Evolutionary conservation across 1,284 basidiomycete species (phyloP).

Genomic region (Inonotus obliquus): DNA sequence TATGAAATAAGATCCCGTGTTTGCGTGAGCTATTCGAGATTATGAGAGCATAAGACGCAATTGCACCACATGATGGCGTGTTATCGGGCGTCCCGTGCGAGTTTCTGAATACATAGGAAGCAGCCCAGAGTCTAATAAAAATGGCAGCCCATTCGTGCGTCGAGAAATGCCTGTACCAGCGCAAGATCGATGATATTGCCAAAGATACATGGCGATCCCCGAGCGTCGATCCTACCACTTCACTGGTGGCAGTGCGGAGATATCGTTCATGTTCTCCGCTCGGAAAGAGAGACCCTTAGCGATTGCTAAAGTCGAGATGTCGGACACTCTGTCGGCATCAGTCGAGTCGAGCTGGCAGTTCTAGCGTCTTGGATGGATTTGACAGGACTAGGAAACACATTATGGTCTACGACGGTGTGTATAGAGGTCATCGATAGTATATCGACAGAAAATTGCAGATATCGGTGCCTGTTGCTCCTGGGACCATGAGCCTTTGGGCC

Average conservation of each 20-base stretch:
- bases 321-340: too few relatives aligned
- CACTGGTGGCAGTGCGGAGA: background rate
- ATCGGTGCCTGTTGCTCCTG: too few relatives aligned
- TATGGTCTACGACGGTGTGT: too few relatives aligned
- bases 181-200: too few relatives aligned
- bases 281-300: background rate
- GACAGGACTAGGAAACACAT: too few relatives aligned
- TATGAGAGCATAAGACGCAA: constrained; percentile 3
- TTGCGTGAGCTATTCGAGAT: background rate
- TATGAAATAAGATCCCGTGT: background rate
- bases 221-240: background rate
- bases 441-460: too few relatives aligned
- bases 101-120: background rate
- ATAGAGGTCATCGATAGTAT: too few relatives aligned
- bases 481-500: too few relatives aligned
- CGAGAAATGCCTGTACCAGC: too few relatives aligned
- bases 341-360: too few relatives aligned
- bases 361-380: too few relatives aligned
- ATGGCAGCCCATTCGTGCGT: too few relatives aligned
- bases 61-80: background rate
- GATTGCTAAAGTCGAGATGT: background rate
- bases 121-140: background rate
- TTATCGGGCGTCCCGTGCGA: background rate
- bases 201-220: background rate
- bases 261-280: background rate